Base-by-base conservation (phyloP, 108 stramenopile genomes). In the Fragilariopsis cylindrus region DNA sequence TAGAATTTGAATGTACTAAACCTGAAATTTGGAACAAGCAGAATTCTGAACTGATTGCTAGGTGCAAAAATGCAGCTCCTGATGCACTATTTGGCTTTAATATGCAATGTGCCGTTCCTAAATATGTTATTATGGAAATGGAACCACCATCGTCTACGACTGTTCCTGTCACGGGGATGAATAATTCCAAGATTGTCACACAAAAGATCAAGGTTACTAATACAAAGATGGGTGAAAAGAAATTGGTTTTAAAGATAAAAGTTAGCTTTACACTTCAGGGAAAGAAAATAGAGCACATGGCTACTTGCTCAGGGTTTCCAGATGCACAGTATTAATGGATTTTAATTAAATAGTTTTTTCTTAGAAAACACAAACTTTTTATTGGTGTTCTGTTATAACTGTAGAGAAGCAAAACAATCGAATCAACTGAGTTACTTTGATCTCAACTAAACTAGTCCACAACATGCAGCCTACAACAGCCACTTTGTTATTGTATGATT, bases 51-150 rank as follows among this genome's bases (percentile, higher is more conserved):
- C 80, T 94, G 43, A 76, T 87, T 5, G 95, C 93, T 39, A 88
- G 81, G 63, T 99, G 97, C 85, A 90, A 72, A 56, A 99, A 98
- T 83, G 70, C 87, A 16, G 90, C 85, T 6, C 72, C 80, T 48
- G 92, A 74, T 52, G 90, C 93, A 8, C 78, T 99, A 48, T 82
- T 88, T 58, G 92, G 95, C 7, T 77, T 98, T 57, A 91, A 88
- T 60, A 78, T 98, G 44, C 96, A 99, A 83, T 88, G 84, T 12
- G 98, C 98, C n/a, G 98, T 98, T 64, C 98, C 98, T 19, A 99
- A 98, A 82, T 98, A 92, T 62, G 88, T 98, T 13, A 91, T 90
- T 4, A 94, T 97, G 96, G 90, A 96, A 73, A 95, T 99, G 97
- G 87, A 96, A 70, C 97, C 99, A 6, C 94, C 98, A 4, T 82